Conservation (phyloP, 2,329 filamentous ascomycete species). For the Aspergillus ibericus region DNA sequence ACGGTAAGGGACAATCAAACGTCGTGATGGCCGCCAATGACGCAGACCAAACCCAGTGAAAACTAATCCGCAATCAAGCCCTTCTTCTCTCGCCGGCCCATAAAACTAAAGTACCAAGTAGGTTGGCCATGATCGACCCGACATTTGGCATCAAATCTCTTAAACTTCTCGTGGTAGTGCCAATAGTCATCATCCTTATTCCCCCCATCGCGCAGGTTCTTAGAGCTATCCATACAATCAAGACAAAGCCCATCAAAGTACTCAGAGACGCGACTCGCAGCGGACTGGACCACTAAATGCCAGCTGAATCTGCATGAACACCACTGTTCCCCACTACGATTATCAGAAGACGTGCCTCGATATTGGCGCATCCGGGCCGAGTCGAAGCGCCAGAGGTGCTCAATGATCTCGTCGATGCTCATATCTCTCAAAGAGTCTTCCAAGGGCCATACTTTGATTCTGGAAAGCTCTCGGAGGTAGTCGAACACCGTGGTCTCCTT, state of each 20-base stretch:
- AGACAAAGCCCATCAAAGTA: slow-evolving; percentile 13
- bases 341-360: too few species aligned
- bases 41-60: too few species aligned
- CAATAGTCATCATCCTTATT: slow-evolving; percentile 8
- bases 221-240: slow-evolving; percentile 7
- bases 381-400: neutral
- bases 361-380: neutral
- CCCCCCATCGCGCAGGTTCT: neutral
- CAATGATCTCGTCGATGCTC: neutral
- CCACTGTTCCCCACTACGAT: neutral
- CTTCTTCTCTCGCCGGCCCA: slow-evolving; percentile 8
- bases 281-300: neutral
- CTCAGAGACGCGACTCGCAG: neutral
- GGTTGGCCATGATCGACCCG: slow-evolving; percentile 5
- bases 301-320: neutral
- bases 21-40: too few species aligned
- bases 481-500: slow-evolving; percentile 5
- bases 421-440: neutral
- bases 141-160: neutral
- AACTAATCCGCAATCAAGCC: neutral
- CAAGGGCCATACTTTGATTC: neutral
- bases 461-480: neutral
- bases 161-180: neutral
- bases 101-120: slow-evolving; percentile 9
- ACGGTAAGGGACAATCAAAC: too few species aligned